Evolutionary conservation across 2,329 filamentous ascomycete genomes (phyloP), one percentile per base, ranked within the genome.

Genomic region (Ascocoryne sarcoides): DNA sequence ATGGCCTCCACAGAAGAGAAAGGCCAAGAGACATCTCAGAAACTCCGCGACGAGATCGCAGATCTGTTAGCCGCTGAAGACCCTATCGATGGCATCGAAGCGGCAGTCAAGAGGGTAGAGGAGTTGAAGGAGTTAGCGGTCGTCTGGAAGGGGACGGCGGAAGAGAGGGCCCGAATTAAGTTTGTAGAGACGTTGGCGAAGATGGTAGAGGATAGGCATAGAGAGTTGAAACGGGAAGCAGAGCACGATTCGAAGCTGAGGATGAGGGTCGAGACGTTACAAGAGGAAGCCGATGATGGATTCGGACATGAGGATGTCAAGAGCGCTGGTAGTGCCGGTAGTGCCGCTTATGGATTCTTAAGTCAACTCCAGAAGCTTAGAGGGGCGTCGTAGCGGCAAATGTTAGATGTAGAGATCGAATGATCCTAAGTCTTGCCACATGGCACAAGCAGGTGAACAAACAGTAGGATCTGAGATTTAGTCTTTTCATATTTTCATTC

Each of bases 81-180:
- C 32, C 72, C 76, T 0, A 68, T 80, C 10, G 70, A 71, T 32
- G 85, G 84, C 12, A 69, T 92, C 7, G 80, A 85, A 48, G 79
- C 79, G 42, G 92, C 92, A 0, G 75, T 75, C 10, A 71, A 72
- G 40, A 70, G 85, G 32, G 79, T 96, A 10, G 81, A 87, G 55
- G 78, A 84, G 57, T 69, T 96, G 41, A 81, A 87, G 55, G 74
- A 79, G 47, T 64, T 96, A 48, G 77, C 79, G 3, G 65, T 65
- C n/a, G 79, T 98, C 16, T 98, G 92, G 89, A 90, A 84, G 60
- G 88, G 88, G n/a, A 95, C 92, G 2, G 83, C 85, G 0, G 92
- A 98, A 65, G 92, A 96, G 61, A 93, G 85, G 63, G 86, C 87
- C 4, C 71, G 92, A 39, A 66, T 66, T 8, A 84, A 77, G 55